Evolutionary conservation across 2,329 filamentous ascomycete species (phyloP).

Genomic region (Monosporascus sp.): DNA sequence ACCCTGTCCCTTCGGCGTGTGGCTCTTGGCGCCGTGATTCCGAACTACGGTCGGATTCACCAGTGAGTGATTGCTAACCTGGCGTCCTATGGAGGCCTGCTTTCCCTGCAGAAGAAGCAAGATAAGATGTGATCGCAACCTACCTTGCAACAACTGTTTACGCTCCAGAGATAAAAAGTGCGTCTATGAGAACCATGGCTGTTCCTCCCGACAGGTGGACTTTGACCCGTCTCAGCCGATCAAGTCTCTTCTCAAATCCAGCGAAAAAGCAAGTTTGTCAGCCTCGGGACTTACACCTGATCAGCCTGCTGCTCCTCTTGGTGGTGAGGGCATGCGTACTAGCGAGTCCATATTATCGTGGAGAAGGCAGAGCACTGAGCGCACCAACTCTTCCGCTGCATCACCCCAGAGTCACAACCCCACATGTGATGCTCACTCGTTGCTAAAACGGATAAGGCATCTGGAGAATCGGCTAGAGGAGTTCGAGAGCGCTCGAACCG

Average conservation of each 20-base stretch:
- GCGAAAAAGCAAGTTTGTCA: not conserved
- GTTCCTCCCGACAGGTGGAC: conserved; percentile 1
- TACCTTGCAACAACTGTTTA: conserved; percentile 56
- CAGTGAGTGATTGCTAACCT: not conserved
- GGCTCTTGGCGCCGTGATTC: not conserved
- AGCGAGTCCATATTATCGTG: not conserved
- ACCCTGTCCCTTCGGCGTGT: not conserved
- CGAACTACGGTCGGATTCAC: not conserved
- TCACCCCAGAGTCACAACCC: not conserved
- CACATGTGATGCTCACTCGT: not conserved
- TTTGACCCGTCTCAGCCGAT: conserved; percentile 2
- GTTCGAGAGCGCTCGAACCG: not conserved
- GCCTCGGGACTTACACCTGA: not conserved
- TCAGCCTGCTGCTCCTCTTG: not conserved
- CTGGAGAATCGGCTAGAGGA: not conserved
- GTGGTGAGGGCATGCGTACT: not conserved
- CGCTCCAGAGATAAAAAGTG: conserved; percentile 50
- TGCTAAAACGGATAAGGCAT: not conserved
- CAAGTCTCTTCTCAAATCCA: not conserved
- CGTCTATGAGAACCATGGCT: conserved; percentile 32
- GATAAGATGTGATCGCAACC: conserved; percentile 54
- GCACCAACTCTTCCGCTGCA: not conserved
- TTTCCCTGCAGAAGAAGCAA: conserved; percentile 55
- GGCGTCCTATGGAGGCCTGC: conserved; percentile 43
- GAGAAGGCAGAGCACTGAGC: not conserved